Percentiles rank a stretch among this genome's conserved stretches.
Conservation (phyloP, 306 rosid genomes). For the Rosa multiflora region DNA sequence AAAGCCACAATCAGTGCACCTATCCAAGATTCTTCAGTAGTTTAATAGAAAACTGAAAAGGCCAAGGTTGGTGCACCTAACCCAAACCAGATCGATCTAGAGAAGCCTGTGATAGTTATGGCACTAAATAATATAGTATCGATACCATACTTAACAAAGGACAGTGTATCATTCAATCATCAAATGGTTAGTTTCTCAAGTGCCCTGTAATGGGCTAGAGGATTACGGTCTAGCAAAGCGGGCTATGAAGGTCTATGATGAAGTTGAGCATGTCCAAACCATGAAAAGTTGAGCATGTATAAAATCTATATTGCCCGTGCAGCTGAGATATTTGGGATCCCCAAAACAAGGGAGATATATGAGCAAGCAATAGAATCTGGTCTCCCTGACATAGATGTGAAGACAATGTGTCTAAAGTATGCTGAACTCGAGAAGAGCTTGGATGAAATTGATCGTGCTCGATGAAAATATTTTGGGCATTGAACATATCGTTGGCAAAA, state of each 20-base stretch:
- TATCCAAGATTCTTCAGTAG: background rate
- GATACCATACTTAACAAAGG: background rate
- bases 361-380: slow-evolving; percentile 70
- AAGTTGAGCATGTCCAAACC: slow-evolving; percentile 49
- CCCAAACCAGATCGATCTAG: background rate
- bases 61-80: background rate
- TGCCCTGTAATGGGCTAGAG: slow-evolving; percentile 18
- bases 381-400: slow-evolving; percentile 93
- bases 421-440: slow-evolving; percentile 92
- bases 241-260: slow-evolving; percentile 57
- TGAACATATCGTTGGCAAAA: too few relatives aligned
- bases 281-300: slow-evolving; percentile 59
- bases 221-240: slow-evolving; percentile 58
- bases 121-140: background rate
- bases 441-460: slow-evolving; percentile 92
- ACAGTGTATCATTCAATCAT: background rate
- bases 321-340: slow-evolving; percentile 59
- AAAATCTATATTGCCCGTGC: slow-evolving; percentile 92
- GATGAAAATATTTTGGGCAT: slow-evolving; percentile 1
- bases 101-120: background rate
- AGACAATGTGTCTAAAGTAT: slow-evolving; percentile 79
- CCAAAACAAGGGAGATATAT: slow-evolving; percentile 57
- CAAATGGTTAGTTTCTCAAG: too few relatives aligned
- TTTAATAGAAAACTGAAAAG: background rate
- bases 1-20: background rate